These are phyloP conservation scores for Talaromyces sp. DNA, from an alignment of 2,329 filamentous ascomycete species.

Conservation along the genomic window DNA sequence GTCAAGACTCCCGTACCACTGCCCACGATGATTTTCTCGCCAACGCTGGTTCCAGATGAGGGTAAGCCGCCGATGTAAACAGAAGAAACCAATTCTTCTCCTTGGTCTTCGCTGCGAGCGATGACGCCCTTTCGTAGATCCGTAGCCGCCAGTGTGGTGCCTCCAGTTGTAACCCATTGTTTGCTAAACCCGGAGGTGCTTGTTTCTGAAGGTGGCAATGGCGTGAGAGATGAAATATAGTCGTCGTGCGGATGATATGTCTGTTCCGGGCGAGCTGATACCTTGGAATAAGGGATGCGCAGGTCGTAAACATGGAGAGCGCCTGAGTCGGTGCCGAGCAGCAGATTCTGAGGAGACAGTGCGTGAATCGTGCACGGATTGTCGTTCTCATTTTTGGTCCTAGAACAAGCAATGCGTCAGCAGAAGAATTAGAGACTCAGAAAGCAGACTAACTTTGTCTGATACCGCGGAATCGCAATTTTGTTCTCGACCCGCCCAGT, in stretches of 20 bases:
- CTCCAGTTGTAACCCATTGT: constrained; percentile 92
- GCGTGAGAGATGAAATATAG: constrained; percentile 82
- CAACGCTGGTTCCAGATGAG: constrained; percentile 60
- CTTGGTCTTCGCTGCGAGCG: constrained; percentile 87
- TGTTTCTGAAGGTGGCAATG: constrained; percentile 71
- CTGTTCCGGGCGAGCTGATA: constrained; percentile 64
- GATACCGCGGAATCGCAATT: constrained; percentile 61
- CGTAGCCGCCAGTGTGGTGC: constrained; percentile 83
- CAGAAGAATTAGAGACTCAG: constrained; percentile 19
- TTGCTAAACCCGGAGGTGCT: constrained; percentile 87
- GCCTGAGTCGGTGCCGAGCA: constrained; percentile 86
- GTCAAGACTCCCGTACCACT: constrained; percentile 79
- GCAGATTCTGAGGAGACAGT: constrained; percentile 79
- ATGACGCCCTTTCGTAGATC: constrained; percentile 83
- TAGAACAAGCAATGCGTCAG: constrained; percentile 44
- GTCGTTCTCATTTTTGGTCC: constrained; percentile 58
- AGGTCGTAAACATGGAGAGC: constrained; percentile 85
- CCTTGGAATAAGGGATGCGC: constrained; percentile 52
- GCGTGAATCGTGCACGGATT: constrained; percentile 54
- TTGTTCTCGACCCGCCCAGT: constrained; percentile 72
- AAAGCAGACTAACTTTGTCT: constrained; percentile 37
- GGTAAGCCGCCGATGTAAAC: constrained; percentile 72
- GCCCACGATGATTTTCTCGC: constrained; percentile 70
- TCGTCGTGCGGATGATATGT: constrained; percentile 86
- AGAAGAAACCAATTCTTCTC: constrained; percentile 83